Conservation (phyloP, 345 rosid species). For the Schrenkiella parvula region DNA sequence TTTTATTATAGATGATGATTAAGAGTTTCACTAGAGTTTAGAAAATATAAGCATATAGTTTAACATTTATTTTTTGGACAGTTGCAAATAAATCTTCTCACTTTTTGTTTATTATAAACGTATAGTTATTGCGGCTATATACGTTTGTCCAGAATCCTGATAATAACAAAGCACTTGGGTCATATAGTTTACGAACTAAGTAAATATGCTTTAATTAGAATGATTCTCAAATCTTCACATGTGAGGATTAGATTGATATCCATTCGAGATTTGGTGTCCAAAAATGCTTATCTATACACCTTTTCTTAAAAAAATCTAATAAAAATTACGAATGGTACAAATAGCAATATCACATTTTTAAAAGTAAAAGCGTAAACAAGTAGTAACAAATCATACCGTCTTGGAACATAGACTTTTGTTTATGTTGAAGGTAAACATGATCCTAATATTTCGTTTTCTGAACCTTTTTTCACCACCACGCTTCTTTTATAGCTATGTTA, state of each 20-base stretch:
- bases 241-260: constrained; percentile 9
- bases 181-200: constrained; percentile 17
- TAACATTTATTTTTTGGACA: not conserved
- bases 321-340: too few relatives aligned
- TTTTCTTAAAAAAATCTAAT: not conserved
- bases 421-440: not conserved
- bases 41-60: not conserved
- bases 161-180: constrained; percentile 7
- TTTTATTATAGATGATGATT: not conserved
- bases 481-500: not conserved
- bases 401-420: not conserved
- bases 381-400: too few relatives aligned
- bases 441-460: constrained; percentile 19
- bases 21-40: constrained; percentile 14
- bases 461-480: not conserved
- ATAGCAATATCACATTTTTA: too few relatives aligned
- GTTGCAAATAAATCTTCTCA: not conserved
- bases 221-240: constrained; percentile 25
- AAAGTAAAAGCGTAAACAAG: too few relatives aligned
- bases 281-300: not conserved
- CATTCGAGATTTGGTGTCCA: constrained; percentile 20
- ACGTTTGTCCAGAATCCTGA: constrained; percentile 10
- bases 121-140: constrained; percentile 7
- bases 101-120: not conserved
- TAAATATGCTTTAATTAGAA: constrained; percentile 1